Conservation (phyloP, 225 moss, liverwort and hornwort genomes). For the Pleurozium schreberi region DNA sequence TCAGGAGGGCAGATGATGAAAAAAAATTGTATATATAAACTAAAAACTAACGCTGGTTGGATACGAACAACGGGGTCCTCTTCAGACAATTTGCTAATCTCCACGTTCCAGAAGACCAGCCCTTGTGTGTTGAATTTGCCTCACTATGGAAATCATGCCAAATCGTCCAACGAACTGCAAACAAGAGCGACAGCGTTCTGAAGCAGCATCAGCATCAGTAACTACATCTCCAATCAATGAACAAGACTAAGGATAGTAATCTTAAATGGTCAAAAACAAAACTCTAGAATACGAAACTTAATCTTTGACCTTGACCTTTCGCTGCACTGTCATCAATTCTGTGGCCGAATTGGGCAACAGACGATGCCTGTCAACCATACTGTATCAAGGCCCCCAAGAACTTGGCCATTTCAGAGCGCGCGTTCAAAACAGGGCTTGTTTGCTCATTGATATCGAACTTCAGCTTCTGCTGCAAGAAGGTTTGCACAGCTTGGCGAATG, state of each 20-base stretch:
- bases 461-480: conserved; percentile 29
- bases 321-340: not conserved
- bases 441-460: conserved; percentile 37
- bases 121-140: not conserved
- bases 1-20: not conserved
- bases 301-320: not conserved
- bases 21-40: not conserved
- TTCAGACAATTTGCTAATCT: not conserved
- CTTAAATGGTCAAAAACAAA: not conserved
- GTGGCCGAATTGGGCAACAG: not conserved
- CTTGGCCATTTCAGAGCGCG: conserved; percentile 32
- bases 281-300: not conserved
- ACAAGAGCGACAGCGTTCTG: not conserved
- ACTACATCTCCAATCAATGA: not conserved
- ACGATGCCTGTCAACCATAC: conserved; percentile 6
- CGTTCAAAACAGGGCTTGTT: conserved; percentile 24
- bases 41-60: not conserved
- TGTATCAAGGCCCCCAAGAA: conserved; percentile 50
- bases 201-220: not conserved
- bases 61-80: not conserved
- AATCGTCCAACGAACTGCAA: not conserved
- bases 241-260: not conserved
- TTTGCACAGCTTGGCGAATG: conserved; percentile 19
- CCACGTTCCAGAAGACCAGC: conserved; percentile 3
- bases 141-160: not conserved